phyloP scores from a whole-genome alignment of 2,329 filamentous ascomycete genomes.

The Hymenoscyphus repandus region DNA sequence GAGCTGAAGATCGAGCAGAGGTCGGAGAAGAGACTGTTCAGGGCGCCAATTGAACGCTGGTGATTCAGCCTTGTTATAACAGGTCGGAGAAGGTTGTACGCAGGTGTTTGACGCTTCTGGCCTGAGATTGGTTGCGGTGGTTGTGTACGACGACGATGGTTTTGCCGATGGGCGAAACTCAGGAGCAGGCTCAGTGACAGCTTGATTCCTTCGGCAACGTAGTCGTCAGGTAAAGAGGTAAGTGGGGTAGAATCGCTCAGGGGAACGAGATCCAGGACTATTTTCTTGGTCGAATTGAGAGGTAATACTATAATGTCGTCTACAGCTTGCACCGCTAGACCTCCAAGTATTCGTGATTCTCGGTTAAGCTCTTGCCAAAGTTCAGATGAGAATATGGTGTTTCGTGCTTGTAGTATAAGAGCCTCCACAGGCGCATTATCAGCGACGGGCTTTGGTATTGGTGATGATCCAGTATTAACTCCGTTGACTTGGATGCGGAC shows the following conservation, averaged over 20 bases:
- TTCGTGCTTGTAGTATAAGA: conserved; percentile 67
- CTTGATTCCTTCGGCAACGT: conserved; percentile 59
- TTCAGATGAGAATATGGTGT: conserved; percentile 79
- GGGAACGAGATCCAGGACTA: conserved; percentile 64
- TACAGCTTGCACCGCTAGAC: conserved; percentile 63
- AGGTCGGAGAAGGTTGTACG: conserved; percentile 55
- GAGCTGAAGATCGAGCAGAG: conserved; percentile 22
- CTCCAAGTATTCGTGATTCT: conserved; percentile 69
- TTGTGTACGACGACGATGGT: conserved; percentile 62
- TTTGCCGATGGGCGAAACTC: conserved; percentile 71
- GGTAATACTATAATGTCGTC: conserved; percentile 53
- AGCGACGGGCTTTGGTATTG: conserved; percentile 45
- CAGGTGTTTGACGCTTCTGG: conserved; percentile 43
- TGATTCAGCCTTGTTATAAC: conserved; percentile 35
- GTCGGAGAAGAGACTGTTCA: conserved; percentile 20
- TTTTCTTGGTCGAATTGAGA: conserved; percentile 46
- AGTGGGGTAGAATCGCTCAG: conserved; percentile 42
- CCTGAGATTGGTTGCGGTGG: conserved; percentile 49
- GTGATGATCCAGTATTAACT: conserved; percentile 51
- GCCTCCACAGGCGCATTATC: conserved; percentile 58
- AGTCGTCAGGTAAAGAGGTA: conserved; percentile 36
- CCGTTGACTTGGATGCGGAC: conserved; percentile 59
- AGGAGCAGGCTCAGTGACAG: conserved; percentile 71
- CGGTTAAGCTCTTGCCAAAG: conserved; percentile 84
- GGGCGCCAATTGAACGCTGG: conserved; percentile 19